A percentile compares a stretch with the other conserved stretches of the same genome.
phyloP scores from a whole-genome alignment of 2,329 filamentous ascomycete genomes.

The Xylariaceae sp. region DNA sequence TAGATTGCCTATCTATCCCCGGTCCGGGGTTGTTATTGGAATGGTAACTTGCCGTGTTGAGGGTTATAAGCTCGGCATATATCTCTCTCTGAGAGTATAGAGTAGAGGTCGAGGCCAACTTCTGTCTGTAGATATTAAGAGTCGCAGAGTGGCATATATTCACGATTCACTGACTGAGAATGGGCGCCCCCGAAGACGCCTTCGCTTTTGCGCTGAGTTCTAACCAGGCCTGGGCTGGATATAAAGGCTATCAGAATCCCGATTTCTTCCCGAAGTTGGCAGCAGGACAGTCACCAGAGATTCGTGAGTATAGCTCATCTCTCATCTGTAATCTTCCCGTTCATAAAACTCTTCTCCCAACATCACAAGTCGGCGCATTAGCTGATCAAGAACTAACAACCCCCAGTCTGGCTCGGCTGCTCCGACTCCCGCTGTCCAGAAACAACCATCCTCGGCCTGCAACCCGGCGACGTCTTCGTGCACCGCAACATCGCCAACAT shows the following conservation, averaged over 20 bases:
- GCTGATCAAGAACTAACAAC: constrained; percentile 2
- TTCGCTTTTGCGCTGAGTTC: constrained; percentile 59
- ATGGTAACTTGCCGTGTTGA: no score
- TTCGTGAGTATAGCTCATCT: constrained; percentile 41
- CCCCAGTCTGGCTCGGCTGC: constrained; percentile 74
- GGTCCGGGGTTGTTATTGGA: no score
- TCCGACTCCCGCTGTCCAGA: constrained; percentile 81
- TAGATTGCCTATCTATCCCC: no score
- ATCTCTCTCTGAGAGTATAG: no score
- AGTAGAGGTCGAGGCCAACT: no score
- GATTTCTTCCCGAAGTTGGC: constrained; percentile 65
- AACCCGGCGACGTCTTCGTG: constrained; percentile 80
- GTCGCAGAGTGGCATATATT: not conserved
- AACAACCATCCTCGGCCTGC: constrained; percentile 70
- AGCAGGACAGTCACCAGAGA: constrained; percentile 59
- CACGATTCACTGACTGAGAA: constrained; percentile 23
- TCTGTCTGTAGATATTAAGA: not conserved
- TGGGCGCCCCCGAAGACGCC: constrained; percentile 43
- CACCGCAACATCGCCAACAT: constrained; percentile 91
- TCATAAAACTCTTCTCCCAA: not conserved
- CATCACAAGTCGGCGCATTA: not conserved
- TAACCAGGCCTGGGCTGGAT: constrained; percentile 66
- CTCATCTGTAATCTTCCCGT: not conserved
- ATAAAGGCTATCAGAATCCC: constrained; percentile 60
- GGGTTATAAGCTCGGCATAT: no score